Evolutionary conservation across 441 rosid species (phyloP).

Genomic region (California macrophylla): DNA sequence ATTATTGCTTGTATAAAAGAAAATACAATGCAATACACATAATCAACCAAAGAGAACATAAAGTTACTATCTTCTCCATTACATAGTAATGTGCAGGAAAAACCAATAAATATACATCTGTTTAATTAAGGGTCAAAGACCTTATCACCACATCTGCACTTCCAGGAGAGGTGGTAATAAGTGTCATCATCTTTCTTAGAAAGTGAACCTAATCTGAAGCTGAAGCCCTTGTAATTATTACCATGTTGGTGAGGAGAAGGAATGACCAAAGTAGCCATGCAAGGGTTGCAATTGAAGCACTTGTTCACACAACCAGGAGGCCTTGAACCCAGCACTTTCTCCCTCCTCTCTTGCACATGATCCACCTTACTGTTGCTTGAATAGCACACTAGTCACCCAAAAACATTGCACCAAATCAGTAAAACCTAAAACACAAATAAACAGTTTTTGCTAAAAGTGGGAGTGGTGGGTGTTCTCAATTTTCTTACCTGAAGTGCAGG

Average conservation of each 20-base stretch:
- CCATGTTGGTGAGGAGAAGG: conserved; percentile 21
- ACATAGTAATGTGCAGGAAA: background rate
- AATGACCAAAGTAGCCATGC: conserved; percentile 46
- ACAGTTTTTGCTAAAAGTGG: background rate
- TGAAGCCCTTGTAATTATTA: background rate
- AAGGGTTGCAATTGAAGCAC: conserved; percentile 64
- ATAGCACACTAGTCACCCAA: background rate
- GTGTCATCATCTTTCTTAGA: conserved; percentile 16
- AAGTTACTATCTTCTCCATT: background rate
- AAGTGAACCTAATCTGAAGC: background rate
- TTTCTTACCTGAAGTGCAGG: background rate
- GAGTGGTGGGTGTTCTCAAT: background rate
- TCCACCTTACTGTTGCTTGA: conserved; percentile 13
- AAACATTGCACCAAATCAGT: background rate
- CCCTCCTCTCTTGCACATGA: conserved; percentile 19
- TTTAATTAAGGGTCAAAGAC: conserved; percentile 37
- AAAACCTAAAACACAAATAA: background rate
- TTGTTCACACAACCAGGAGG: conserved; percentile 62
- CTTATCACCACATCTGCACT: conserved; percentile 62
- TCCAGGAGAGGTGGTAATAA: conserved; percentile 69
- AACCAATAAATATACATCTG: background rate
- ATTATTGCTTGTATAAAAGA: too few species aligned
- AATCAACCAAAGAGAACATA: background rate
- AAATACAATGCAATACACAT: too few species aligned
- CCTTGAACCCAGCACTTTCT: conserved; percentile 54